Conservation (phyloP, 306 rosid genomes). For the Trifolium dubium region DNA sequence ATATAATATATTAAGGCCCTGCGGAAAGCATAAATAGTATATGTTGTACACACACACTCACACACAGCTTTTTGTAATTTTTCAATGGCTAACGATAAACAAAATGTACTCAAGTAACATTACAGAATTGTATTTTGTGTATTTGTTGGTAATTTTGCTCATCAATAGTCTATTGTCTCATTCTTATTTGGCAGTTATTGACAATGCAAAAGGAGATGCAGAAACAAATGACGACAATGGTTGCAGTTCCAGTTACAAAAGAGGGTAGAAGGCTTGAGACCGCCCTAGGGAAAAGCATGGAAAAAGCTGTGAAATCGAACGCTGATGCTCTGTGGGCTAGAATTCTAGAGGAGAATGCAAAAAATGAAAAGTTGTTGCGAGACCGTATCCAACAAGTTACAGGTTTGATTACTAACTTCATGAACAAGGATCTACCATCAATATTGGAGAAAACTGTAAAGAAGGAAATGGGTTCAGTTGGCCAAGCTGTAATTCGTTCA, state of each 20-base stretch:
- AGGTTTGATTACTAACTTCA: slow-evolving; percentile 60
- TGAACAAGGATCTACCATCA: slow-evolving; percentile 76
- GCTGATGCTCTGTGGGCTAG: slow-evolving; percentile 90
- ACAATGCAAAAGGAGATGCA: slow-evolving; percentile 85
- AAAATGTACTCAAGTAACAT: slow-evolving; percentile 21
- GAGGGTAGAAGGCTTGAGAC: slow-evolving; percentile 93
- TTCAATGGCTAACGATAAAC: not conserved
- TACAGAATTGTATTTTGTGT: slow-evolving; percentile 9
- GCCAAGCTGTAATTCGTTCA: slow-evolving; percentile 75
- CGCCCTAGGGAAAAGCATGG: slow-evolving; percentile 77
- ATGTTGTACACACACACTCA: not conserved
- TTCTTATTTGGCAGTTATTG: slow-evolving; percentile 60
- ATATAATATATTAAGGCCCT: not conserved
- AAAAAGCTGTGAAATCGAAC: slow-evolving; percentile 75
- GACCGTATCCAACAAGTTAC: slow-evolving; percentile 73
- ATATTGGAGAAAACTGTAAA: slow-evolving; percentile 80
- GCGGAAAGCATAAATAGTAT: not conserved
- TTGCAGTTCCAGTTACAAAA: slow-evolving; percentile 80
- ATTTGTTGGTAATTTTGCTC: slow-evolving; percentile 36
- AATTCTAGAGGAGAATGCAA: slow-evolving; percentile 85
- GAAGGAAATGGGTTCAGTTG: slow-evolving; percentile 89
- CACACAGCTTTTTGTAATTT: not conserved
- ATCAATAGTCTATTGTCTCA: slow-evolving; percentile 6
- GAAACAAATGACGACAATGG: slow-evolving; percentile 80
- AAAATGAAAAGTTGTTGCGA: slow-evolving; percentile 73